A percentile compares a stretch with the other conserved stretches of the same genome.
These are phyloP conservation scores for Globisporangium mamillatum DNA, from an alignment of 352 stramenopile species.

Conservation along the genomic window DNA sequence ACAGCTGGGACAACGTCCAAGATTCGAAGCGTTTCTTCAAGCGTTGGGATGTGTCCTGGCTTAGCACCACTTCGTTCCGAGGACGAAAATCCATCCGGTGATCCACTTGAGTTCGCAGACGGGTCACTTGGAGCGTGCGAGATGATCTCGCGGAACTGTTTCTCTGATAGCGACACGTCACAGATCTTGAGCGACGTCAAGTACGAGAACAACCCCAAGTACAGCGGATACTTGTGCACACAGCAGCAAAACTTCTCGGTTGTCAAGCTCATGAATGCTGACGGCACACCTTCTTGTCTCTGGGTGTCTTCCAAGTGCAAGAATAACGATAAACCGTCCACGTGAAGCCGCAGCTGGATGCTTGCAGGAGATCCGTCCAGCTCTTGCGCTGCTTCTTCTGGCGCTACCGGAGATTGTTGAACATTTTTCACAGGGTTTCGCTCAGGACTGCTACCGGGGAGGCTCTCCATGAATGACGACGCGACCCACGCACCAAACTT, in stretches of 20 bases:
- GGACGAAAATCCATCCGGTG: conserved; percentile 4
- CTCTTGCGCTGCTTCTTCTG: conserved; percentile 21
- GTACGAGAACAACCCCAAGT: conserved; percentile 69
- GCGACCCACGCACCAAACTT: conserved; percentile 59
- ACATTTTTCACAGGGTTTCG: conserved; percentile 9
- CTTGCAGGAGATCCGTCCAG: conserved; percentile 33
- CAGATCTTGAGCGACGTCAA: conserved; percentile 72
- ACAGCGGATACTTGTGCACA: conserved; percentile 66
- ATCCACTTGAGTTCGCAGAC: neutral
- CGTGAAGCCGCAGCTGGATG: conserved; percentile 74
- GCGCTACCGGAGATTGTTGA: conserved; percentile 15
- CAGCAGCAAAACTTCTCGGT: conserved; percentile 72
- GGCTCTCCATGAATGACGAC: conserved; percentile 55
- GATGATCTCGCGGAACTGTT: conserved; percentile 64
- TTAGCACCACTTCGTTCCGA: neutral
- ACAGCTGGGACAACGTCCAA: conserved; percentile 62
- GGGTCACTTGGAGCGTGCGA: conserved; percentile 33
- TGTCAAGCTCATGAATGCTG: conserved; percentile 58
- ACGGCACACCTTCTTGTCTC: conserved; percentile 26
- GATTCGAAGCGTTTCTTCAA: conserved; percentile 53
- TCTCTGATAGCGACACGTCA: conserved; percentile 58
- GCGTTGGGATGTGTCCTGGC: conserved; percentile 48
- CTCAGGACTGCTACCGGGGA: conserved; percentile 15
- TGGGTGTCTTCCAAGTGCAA: conserved; percentile 54
- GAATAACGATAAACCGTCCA: conserved; percentile 63